Conservation (phyloP, 2,329 filamentous ascomycete species). For the Penicillium sp. region DNA sequence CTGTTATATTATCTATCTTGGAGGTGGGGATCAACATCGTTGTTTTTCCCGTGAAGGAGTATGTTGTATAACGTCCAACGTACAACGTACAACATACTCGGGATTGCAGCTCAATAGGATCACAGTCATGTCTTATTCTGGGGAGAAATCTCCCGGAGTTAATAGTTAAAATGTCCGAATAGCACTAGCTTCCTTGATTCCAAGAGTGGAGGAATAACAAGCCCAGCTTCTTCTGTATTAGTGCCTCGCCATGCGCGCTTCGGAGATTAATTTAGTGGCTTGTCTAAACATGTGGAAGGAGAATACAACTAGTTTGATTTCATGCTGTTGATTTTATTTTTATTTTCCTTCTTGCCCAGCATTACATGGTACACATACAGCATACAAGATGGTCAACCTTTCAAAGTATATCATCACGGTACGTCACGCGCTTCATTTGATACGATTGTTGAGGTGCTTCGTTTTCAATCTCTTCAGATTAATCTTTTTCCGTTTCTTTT, state of each 20-base stretch:
- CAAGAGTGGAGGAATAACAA: not conserved
- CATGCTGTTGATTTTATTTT: not conserved
- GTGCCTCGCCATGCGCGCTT: constrained; percentile 8
- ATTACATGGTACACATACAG: too few relatives aligned
- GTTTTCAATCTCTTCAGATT: too few relatives aligned
- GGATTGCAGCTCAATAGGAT: not conserved
- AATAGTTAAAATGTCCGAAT: not conserved
- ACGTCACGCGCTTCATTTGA: too few relatives aligned
- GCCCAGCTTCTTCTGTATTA: constrained; percentile 1
- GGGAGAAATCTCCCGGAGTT: not conserved
- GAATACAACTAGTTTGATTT: not conserved
- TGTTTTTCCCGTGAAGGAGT: not conserved
- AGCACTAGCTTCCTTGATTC: not conserved
- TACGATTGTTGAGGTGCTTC: too few relatives aligned
- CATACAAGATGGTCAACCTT: too few relatives aligned
- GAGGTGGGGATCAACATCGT: not conserved
- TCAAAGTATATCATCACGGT: too few relatives aligned
- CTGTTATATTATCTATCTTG: not conserved
- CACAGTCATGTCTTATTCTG: not conserved
- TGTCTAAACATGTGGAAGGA: not conserved
- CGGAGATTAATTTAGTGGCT: constrained; percentile 12
- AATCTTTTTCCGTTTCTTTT: too few relatives aligned
- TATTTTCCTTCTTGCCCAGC: not conserved
- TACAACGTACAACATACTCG: not conserved
- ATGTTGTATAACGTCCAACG: not conserved